Evolutionary conservation across 116 monocot genomes (phyloP).

Genomic region (Cymodocea nodosa): DNA sequence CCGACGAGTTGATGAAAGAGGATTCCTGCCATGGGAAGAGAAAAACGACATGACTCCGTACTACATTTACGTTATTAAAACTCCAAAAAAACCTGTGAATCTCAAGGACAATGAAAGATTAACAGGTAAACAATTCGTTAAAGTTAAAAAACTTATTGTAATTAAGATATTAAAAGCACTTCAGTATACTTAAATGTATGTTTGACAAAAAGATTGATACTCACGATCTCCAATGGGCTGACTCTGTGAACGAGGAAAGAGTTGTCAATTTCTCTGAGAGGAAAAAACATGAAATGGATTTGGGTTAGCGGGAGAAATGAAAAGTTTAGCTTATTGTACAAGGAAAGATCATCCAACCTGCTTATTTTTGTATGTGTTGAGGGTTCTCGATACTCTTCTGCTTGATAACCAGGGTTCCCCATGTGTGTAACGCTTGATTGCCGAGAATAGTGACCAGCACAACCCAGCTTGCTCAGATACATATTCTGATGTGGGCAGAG

Average conservation of each 20-base stretch:
- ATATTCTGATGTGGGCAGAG: not conserved
- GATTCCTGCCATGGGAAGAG: constrained; percentile 5
- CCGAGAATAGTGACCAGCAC: constrained; percentile 2
- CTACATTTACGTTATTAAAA: not conserved
- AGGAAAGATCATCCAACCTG: not conserved
- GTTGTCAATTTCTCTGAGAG: not conserved
- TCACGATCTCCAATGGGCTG: constrained; percentile 1
- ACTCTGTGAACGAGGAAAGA: constrained; percentile 4
- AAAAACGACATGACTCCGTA: not conserved
- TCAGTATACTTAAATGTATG: not conserved
- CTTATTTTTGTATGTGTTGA: not conserved
- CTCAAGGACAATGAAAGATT: not conserved
- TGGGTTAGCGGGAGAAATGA: not conserved
- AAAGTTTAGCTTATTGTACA: not conserved
- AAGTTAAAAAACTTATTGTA: not conserved
- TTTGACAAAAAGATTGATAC: not conserved
- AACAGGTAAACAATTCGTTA: not conserved
- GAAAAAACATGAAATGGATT: not conserved
- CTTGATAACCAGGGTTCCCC: constrained; percentile 2
- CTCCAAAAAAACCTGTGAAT: not conserved
- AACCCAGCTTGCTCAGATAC: constrained; percentile 4
- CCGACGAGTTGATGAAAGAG: not conserved
- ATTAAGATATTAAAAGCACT: too few relatives aligned
- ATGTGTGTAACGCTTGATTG: constrained; percentile 3
- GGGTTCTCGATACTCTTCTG: not conserved